Base-by-base conservation (phyloP, 1,139 yeast species). In the Candida neerlandica region DNA sequence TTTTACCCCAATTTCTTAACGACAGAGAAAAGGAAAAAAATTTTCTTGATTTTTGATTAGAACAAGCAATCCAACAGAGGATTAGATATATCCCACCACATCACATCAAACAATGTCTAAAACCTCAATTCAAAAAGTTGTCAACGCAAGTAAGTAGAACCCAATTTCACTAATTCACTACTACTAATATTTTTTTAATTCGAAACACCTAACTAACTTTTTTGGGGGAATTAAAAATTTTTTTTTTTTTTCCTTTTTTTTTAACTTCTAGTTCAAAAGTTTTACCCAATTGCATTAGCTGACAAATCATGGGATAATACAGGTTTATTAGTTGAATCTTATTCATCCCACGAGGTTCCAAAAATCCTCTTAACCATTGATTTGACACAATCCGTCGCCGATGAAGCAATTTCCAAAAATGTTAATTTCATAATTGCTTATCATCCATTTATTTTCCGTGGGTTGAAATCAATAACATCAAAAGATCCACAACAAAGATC, bases 301-400 rank as follows among this genome's bases (percentile, higher is more conserved):
- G 98, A 92, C 59, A 76, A 77, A 41, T 67, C 92, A 1, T 94
- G 98, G 98, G 99, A 94, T 65, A 92, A 92, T 63, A 90, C 96
- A 0, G 98, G 98, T 0, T 73, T 92, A 48, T 69, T 94, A 41
- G 86, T 94, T 7, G 97, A 90, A 61, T 69, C 86, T 1, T 62
- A 71, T 21, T 55, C 57, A 46, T 60, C 57, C 10, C 41, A 33
- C 7, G 38, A 39, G 18, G 63, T 65, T 2, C 60, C 65, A 46
- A 75, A 76, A 44, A 77, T 94, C 2, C 70, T 94, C 27, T 71
- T 94, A 45, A 82, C 99, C 0, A 82, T 94, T 46, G 99, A 94
- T 62, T 74, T 95, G 54, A 94, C 99, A 0, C 82, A 82, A 45
- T 64, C 82, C 0, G 99, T 95, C 0, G 94, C 88, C 3, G 85